These are phyloP conservation scores for Pseudozyma sp. DNA, from an alignment of 1,284 basidiomycete genomes.

Conservation along the genomic window DNA sequence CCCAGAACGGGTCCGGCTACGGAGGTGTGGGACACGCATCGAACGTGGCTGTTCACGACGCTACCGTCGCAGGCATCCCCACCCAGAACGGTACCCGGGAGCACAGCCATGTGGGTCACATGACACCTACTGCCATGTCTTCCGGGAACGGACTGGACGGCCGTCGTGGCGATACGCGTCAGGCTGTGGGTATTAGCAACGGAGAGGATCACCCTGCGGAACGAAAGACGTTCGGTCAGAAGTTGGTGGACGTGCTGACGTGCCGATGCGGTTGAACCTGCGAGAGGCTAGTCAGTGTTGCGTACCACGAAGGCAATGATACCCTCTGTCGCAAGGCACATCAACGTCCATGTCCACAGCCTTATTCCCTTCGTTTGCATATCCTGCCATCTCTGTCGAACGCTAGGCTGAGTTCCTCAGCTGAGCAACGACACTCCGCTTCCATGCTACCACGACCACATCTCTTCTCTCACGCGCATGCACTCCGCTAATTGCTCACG, in stretches of 20 bases:
- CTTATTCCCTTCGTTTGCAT: too few relatives aligned
- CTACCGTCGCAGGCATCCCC: slow-evolving; percentile 52
- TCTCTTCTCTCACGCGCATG: too few relatives aligned
- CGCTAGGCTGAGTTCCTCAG: too few relatives aligned
- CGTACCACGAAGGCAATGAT: slow-evolving; percentile 16
- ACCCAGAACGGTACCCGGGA: slow-evolving; percentile 41
- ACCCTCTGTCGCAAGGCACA: slow-evolving; percentile 2
- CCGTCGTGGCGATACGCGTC: slow-evolving; percentile 45
- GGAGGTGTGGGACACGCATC: slow-evolving; percentile 58
- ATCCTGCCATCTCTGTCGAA: too few relatives aligned
- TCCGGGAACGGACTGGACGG: slow-evolving; percentile 48
- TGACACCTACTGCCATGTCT: slow-evolving; percentile 48
- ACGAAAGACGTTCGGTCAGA: slow-evolving; percentile 64
- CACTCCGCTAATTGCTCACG: too few relatives aligned
- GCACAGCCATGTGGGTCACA: slow-evolving; percentile 50
- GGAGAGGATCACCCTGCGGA: slow-evolving; percentile 58
- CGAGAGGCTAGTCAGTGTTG: too few relatives aligned
- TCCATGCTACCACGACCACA: too few relatives aligned
- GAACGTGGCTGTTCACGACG: slow-evolving; percentile 64
- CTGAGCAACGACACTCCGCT: too few relatives aligned
- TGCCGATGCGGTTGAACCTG: slow-evolving; percentile 66
- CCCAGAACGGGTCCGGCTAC: slow-evolving; percentile 46
- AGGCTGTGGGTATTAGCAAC: slow-evolving; percentile 58
- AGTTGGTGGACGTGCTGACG: slow-evolving; percentile 67
- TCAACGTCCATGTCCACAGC: too few relatives aligned